Evolutionary conservation across 306 rosid genomes (phyloP), one percentile per base, ranked within the genome.

Genomic region (Erythrophleum fordii): DNA sequence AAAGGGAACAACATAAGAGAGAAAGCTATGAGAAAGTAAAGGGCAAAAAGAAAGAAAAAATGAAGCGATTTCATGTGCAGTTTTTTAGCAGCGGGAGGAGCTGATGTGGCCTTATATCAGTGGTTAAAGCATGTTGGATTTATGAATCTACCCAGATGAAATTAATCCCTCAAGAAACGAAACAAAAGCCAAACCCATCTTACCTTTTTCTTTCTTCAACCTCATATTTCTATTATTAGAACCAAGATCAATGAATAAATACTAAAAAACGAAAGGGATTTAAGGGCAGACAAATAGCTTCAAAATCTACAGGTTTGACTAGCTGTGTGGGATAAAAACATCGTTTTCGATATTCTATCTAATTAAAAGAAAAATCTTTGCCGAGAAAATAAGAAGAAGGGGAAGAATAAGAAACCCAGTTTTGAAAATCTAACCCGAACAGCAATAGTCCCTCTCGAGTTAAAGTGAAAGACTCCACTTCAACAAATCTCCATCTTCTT

Each of bases 61-160:
- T 3, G 9, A 45, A 80, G 18, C 16, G 73, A 65, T 68, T 51
- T 71, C 61, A 22, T 64, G 75, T 35, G 49, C 14, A 56, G 68
- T 44, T 67, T 39, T 48, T 22, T 12, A 69, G 59, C 35, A 16
- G 53, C 53, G 3, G 20, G 20, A 14, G 53, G 20, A 48, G 20
- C 5, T 48, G 18, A 48, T 48, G 53, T 8, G 13, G 13, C 46
- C 13, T 42, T 42, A 8, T 65, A 80, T 9, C n/a, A 79, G 62
- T 75, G 86, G 84, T 34, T 71, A 35, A 56, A 79, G 58, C 31
- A 49, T 72, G 53, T 78, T 77, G 31, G 79, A 28, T 7, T 61
- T 45, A 46, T 35, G 76, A 84, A 75, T 80, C 84, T 70, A 49
- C 62, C 73, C 80, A 69, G 60, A 68, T 61, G 76, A 51, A 73